phyloP scores from a whole-genome alignment of 2,329 filamentous ascomycete species.

The Aspergillus proliferans region DNA sequence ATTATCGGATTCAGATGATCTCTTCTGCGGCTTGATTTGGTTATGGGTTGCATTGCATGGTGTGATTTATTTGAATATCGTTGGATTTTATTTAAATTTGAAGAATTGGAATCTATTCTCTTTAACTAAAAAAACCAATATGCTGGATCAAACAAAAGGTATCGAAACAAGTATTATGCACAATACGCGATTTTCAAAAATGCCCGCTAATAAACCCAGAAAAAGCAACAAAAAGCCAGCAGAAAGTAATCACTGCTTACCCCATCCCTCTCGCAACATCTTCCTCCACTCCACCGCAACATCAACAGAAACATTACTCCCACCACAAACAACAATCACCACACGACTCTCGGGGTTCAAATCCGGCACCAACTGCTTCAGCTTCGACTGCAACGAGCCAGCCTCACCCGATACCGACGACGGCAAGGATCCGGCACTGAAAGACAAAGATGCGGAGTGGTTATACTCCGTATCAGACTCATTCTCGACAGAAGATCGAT shows the following conservation, averaged over 20 bases:
- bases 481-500: constrained; percentile 24
- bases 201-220: background rate
- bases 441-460: background rate
- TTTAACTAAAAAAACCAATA: too few relatives aligned
- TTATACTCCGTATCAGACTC: constrained; percentile 4
- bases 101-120: too few relatives aligned
- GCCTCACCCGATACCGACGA: constrained; percentile 5
- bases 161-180: too few relatives aligned
- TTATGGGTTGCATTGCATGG: background rate
- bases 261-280: constrained; percentile 37
- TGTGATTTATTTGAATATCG: too few relatives aligned
- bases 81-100: too few relatives aligned
- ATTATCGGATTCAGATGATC: constrained; percentile 56
- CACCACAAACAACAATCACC: constrained; percentile 80
- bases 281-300: constrained; percentile 55
- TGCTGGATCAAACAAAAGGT: too few relatives aligned
- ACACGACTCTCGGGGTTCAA: constrained; percentile 64
- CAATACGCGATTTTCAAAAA: background rate
- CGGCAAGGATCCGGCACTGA: background rate
- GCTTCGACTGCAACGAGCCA: constrained; percentile 26
- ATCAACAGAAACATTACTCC: constrained; percentile 59
- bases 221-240: background rate
- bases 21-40: constrained; percentile 13
- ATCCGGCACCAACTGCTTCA: constrained; percentile 58
- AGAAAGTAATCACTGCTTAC: background rate